phyloP scores from a whole-genome alignment of 768 basidiomycete genomes.

The Kwoniella dendrophila region DNA sequence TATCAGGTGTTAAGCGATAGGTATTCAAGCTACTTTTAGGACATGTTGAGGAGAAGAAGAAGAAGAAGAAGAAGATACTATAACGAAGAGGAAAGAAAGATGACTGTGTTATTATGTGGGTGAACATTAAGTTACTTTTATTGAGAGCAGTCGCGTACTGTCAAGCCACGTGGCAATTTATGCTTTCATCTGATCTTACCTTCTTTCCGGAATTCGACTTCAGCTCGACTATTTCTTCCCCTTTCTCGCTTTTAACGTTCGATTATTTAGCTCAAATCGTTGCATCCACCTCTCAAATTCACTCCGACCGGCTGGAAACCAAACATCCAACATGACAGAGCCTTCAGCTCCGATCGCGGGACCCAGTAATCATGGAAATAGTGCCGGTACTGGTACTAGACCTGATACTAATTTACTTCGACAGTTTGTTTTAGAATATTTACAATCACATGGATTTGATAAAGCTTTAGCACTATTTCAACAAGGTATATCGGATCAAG shows the following conservation, averaged over 20 bases:
- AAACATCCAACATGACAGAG: conserved; percentile 30
- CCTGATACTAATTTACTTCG: conserved; percentile 40
- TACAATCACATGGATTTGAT: conserved; percentile 52
- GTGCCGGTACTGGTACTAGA: conserved; percentile 13
- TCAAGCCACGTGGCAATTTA: background rate
- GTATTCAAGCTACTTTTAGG: background rate
- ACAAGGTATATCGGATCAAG: conserved; percentile 27
- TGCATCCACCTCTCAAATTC: background rate
- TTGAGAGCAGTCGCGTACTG: background rate
- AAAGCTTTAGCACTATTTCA: conserved; percentile 38
- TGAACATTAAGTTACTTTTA: too few relatives aligned
- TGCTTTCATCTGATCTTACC: background rate
- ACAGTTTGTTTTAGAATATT: conserved; percentile 48
- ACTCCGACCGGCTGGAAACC: background rate
- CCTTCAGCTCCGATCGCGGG: conserved; percentile 31
- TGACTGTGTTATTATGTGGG: too few relatives aligned
- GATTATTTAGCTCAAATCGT: background rate
- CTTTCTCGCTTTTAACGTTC: background rate
- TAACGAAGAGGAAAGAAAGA: background rate
- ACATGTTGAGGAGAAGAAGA: background rate
- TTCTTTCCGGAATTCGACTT: too few relatives aligned
- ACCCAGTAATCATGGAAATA: conserved; percentile 36
- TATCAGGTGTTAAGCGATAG: background rate
- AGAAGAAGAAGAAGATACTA: background rate
- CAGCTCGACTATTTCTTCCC: background rate